phyloP scores from a whole-genome alignment of 306 rosid species.

The Vachellia pachyceras region DNA sequence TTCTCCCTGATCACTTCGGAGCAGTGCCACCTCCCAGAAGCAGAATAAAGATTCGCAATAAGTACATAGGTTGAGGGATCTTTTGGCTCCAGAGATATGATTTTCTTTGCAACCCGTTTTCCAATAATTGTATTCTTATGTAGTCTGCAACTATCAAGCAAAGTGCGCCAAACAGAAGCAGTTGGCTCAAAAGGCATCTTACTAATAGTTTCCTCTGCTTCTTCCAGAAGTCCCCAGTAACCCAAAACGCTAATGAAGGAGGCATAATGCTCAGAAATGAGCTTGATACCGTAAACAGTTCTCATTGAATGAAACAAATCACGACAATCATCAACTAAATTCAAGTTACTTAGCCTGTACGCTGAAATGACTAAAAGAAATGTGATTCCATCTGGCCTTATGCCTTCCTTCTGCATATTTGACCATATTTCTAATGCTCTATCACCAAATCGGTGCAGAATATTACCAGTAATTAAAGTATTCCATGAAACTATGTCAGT shows the following conservation, averaged over 20 bases:
- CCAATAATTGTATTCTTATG: slow-evolving; percentile 59
- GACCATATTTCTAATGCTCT: slow-evolving; percentile 71
- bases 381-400: slow-evolving; percentile 65
- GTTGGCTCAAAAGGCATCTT: slow-evolving; percentile 69
- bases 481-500: slow-evolving; percentile 82
- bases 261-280: slow-evolving; percentile 69
- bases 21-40: slow-evolving; percentile 90
- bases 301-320: slow-evolving; percentile 66
- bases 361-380: slow-evolving; percentile 77
- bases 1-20: slow-evolving; percentile 69
- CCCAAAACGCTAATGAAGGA: slow-evolving; percentile 86
- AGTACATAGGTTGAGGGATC: slow-evolving; percentile 78
- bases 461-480: slow-evolving; percentile 72
- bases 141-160: slow-evolving; percentile 79
- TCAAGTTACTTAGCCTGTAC: slow-evolving; percentile 59
- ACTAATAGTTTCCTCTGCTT: slow-evolving; percentile 72
- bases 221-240: slow-evolving; percentile 79
- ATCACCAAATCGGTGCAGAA: slow-evolving; percentile 76
- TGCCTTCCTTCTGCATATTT: slow-evolving; percentile 69
- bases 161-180: slow-evolving; percentile 74
- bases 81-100: slow-evolving; percentile 70
- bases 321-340: slow-evolving; percentile 70
- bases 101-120: slow-evolving; percentile 58
- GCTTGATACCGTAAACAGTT: slow-evolving; percentile 56
- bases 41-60: slow-evolving; percentile 81